phyloP scores from a whole-genome alignment of 2,329 filamentous ascomycete genomes.

The Chrysoporthe austroafricana region DNA sequence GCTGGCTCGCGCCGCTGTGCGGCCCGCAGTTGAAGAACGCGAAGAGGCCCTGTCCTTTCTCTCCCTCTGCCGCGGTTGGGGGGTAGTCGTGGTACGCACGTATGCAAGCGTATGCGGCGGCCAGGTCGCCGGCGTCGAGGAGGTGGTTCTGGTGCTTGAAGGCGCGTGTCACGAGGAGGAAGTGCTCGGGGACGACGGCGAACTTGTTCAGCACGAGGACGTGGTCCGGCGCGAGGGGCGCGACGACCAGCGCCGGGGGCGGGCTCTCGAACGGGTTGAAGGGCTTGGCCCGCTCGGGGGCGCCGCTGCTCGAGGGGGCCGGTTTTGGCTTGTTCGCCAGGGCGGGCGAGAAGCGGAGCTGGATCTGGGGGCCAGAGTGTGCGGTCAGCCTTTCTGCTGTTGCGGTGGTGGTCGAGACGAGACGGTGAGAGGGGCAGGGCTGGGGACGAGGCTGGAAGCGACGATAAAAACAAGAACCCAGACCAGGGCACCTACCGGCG shows the following conservation, averaged over 20 bases:
- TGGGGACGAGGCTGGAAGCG: not conserved
- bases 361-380: constrained; percentile 55
- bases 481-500: constrained; percentile 43
- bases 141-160: constrained; percentile 68
- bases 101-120: constrained; percentile 64
- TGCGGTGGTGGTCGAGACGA: fast-evolving
- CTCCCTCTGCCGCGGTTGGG: constrained; percentile 10
- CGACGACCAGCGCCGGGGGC: constrained; percentile 55
- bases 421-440: not conserved
- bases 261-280: constrained; percentile 71
- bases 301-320: constrained; percentile 26
- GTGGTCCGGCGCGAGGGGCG: constrained; percentile 57
- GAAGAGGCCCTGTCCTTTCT: constrained; percentile 50
- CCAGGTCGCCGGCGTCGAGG: constrained; percentile 64
- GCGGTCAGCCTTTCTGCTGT: not conserved
- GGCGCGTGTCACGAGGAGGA: constrained; percentile 69
- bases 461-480: not conserved
- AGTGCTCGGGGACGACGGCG: constrained; percentile 71
- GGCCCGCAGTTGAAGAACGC: constrained; percentile 73
- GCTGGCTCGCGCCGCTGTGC: constrained; percentile 71
- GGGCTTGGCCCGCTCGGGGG: constrained; percentile 39
- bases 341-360: constrained; percentile 71
- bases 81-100: constrained; percentile 51
- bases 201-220: constrained; percentile 76
- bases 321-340: constrained; percentile 68